Conservation (phyloP, 2,329 filamentous ascomycete genomes). For the Cordyceps cicadae region DNA sequence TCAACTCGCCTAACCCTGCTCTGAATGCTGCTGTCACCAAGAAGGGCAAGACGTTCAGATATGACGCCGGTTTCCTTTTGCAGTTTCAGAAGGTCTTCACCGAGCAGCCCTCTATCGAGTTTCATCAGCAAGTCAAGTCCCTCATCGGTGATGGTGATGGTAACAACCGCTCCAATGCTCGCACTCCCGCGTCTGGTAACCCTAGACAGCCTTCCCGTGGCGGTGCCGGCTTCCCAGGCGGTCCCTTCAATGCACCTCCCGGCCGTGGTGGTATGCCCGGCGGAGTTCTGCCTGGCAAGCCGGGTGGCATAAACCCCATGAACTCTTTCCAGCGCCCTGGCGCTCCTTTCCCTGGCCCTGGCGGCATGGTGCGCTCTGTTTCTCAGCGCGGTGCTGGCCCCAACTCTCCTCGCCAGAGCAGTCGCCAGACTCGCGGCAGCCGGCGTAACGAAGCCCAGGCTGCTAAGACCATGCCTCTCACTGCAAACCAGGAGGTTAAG, state of each 20-base stretch:
- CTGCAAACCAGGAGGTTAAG: slow-evolving; percentile 72
- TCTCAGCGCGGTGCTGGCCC: slow-evolving; percentile 53
- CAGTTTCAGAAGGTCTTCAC: slow-evolving; percentile 96
- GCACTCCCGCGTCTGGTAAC: slow-evolving; percentile 48
- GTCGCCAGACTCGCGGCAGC: slow-evolving; percentile 55
- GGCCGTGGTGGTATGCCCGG: slow-evolving; percentile 61
- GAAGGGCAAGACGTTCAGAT: slow-evolving; percentile 80
- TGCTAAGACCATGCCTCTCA: slow-evolving; percentile 87
- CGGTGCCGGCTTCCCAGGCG: slow-evolving; percentile 55
- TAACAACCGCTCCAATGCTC: slow-evolving; percentile 49
- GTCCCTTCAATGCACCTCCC: slow-evolving; percentile 50
- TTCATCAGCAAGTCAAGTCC: slow-evolving; percentile 82
- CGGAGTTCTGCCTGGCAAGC: slow-evolving; percentile 47
- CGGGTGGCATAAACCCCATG: slow-evolving; percentile 38
- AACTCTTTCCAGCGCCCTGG: slow-evolving; percentile 37
- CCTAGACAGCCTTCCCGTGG: slow-evolving; percentile 44
- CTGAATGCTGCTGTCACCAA: slow-evolving; percentile 72
- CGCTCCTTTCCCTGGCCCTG: slow-evolving; percentile 53
- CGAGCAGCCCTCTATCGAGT: slow-evolving; percentile 91
- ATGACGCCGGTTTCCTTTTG: slow-evolving; percentile 88
- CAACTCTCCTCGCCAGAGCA: slow-evolving; percentile 62
- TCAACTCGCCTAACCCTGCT: slow-evolving; percentile 85
- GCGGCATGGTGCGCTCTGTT: slow-evolving; percentile 56
- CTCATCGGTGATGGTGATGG: slow-evolving; percentile 71
- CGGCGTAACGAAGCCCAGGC: slow-evolving; percentile 63